Base-by-base conservation (phyloP, 345 rosid genomes). In the Arabidopsis suecica region DNA sequence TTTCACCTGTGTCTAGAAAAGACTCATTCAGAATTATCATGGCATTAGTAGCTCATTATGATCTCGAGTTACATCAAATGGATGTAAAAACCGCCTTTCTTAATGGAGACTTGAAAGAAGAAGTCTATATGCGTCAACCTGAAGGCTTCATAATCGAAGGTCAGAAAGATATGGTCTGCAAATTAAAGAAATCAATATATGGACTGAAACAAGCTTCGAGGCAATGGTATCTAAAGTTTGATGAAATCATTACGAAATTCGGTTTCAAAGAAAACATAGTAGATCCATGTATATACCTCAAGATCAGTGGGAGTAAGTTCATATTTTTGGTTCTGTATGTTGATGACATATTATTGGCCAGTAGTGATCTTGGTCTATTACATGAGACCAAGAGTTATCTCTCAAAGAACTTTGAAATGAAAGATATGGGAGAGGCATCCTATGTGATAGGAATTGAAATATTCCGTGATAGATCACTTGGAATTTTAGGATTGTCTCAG, bases 171-270 rank as follows among this genome's bases (percentile, higher is more conserved):
- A 22, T 64, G 64, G 64, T 64, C 16, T 64, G 12, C 13, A 73
- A 61, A 55, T 10, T 73, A 8, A 54, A 64, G 9, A 73, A 64
- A 73, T 41, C 47, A 54, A 53, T 73, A 18, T 56, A 65, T 37
- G 61, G 60, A 51, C 32, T 61, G 4, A 50, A 72, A 49, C 61
- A 72, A 49, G 51, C 42, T 37, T 71, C 18, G 16, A 28, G 40
- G 41, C 40, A 68, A 40, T 58, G 57, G 10, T 59, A 45, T 47
- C 22, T 44, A 7, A 70, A 58, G n/a, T 70, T 59, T 57, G 47
- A 57, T 42, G 45, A 47, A 58, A 60, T 1, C 25, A 44, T 70
- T 44, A 42, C 4, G 0, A 9, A 25, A 68, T 54, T 54, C 1
- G 41, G 18, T 25, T 54, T 54, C 3, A 25, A 9, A 22, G 5